phyloP scores from a whole-genome alignment of 257 asterid species.

The Lantana camara region DNA sequence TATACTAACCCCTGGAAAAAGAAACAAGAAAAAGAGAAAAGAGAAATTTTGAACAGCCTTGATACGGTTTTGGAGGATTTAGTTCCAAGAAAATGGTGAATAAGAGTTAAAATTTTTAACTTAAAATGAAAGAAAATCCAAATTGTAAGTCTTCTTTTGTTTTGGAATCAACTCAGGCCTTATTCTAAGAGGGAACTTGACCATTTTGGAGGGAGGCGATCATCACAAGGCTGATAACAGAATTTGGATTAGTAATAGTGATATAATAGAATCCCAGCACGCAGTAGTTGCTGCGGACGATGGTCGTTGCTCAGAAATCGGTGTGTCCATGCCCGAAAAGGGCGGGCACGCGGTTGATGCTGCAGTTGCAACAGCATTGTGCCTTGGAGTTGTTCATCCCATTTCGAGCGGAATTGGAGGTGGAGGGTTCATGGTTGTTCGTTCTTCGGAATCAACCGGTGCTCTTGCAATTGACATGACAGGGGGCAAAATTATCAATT shows the following conservation, averaged over 20 bases:
- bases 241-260: conserved; percentile 28
- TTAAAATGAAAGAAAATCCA: too few relatives aligned
- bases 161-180: conserved; percentile 25
- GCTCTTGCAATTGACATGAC: conserved; percentile 61
- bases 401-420: conserved; percentile 78
- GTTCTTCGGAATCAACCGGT: conserved; percentile 40
- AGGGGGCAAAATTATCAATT: conserved; percentile 77
- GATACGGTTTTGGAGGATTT: neutral
- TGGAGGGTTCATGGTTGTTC: conserved; percentile 74
- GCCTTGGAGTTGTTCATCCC: conserved; percentile 71
- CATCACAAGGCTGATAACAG: conserved; percentile 12
- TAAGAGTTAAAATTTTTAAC: too few relatives aligned
- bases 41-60: neutral
- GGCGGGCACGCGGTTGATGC: conserved; percentile 84
- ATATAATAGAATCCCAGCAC: conserved; percentile 46
- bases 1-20: neutral
- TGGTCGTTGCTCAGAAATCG: conserved; percentile 83
- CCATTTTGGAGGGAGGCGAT: conserved; percentile 15
- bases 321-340: conserved; percentile 48
- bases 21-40: neutral
- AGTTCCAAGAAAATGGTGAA: neutral
- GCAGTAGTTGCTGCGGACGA: conserved; percentile 91
- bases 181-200: conserved; percentile 22
- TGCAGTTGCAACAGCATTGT: conserved; percentile 65
- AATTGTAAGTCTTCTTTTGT: too few relatives aligned